Evolutionary conservation across 768 basidiomycete species (phyloP).

Genomic region (Tricholoma sp.): DNA sequence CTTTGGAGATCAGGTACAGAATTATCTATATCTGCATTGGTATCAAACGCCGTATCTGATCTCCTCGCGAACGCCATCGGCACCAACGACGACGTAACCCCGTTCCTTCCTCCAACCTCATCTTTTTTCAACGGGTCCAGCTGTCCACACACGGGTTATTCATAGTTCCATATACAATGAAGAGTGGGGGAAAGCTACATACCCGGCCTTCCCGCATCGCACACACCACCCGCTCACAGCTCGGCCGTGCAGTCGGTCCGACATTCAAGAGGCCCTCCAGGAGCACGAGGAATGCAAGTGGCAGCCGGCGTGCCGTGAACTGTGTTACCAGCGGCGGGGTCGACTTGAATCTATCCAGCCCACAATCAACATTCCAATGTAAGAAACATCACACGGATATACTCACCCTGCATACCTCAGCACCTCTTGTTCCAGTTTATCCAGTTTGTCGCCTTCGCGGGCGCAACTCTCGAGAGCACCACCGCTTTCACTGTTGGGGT

Average conservation of each 20-base stretch:
- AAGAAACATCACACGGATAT: not conserved
- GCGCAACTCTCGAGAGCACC: slow-evolving; percentile 32
- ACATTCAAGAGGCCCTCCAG: slow-evolving; percentile 69
- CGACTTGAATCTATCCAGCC: slow-evolving; percentile 40
- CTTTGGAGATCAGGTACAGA: not conserved
- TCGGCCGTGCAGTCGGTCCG: slow-evolving; percentile 55
- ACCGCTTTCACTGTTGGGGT: slow-evolving; percentile 6
- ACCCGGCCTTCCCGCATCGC: slow-evolving; percentile 74
- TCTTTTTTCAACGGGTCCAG: slow-evolving; percentile 16
- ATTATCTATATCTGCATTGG: not conserved
- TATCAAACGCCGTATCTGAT: slow-evolving; percentile 1
- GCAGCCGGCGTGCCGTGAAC: slow-evolving; percentile 70
- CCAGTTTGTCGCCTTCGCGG: slow-evolving; percentile 60
- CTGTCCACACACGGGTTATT: not conserved
- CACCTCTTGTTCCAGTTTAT: slow-evolving; percentile 69
- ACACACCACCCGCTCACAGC: slow-evolving; percentile 62
- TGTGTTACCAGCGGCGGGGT: slow-evolving; percentile 43
- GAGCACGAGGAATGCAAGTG: slow-evolving; percentile 63
- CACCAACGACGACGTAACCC: slow-evolving; percentile 4
- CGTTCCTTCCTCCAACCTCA: not conserved
- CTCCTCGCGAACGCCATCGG: slow-evolving; percentile 6
- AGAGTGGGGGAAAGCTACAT: slow-evolving; percentile 18
- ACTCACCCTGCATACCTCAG: slow-evolving; percentile 66
- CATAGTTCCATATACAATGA: not conserved
- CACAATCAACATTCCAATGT: not conserved